Evolutionary conservation across 352 stramenopile species (phyloP).

Genomic region (Globisporangium rhizosaccharum): DNA sequence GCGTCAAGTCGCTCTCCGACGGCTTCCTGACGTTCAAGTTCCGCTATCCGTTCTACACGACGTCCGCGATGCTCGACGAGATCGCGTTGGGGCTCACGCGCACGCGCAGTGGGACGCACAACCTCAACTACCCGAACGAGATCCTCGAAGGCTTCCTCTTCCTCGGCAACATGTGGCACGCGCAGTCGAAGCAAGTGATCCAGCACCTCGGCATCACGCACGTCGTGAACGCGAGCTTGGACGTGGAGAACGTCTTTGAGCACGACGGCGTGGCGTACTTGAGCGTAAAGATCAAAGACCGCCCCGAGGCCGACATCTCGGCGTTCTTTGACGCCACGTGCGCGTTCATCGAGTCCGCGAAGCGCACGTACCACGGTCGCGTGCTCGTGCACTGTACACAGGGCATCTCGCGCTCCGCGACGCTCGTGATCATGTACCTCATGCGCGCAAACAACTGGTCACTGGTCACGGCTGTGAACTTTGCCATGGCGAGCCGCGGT

Average conservation of each 20-base stretch:
- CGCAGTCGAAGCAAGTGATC: conserved; percentile 68
- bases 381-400: conserved; percentile 84
- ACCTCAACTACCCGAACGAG: conserved; percentile 86
- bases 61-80: conserved; percentile 54
- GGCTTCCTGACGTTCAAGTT: conserved; percentile 85
- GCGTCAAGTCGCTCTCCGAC: conserved; percentile 66
- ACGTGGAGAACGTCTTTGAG: conserved; percentile 72
- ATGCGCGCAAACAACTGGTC: conserved; percentile 83
- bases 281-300: conserved; percentile 81
- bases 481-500: conserved; percentile 62
- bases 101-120: conserved; percentile 80
- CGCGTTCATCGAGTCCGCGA: conserved; percentile 75
- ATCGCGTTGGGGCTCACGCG: conserved; percentile 51
- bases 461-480: conserved; percentile 79
- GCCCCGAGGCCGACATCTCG: conserved; percentile 59
- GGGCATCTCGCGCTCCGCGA: conserved; percentile 77
- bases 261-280: conserved; percentile 64
- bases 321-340: conserved; percentile 66
- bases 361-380: conserved; percentile 65
- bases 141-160: conserved; percentile 85
- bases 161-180: conserved; percentile 87
- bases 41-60: conserved; percentile 84
- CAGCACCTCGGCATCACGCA: conserved; percentile 81
- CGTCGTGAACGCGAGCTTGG: conserved; percentile 78
- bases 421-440: conserved; percentile 84